Evolutionary conservation across 495 filamentous ascomycete genomes (phyloP).

Genomic region (Bacidia gigantensis): DNA sequence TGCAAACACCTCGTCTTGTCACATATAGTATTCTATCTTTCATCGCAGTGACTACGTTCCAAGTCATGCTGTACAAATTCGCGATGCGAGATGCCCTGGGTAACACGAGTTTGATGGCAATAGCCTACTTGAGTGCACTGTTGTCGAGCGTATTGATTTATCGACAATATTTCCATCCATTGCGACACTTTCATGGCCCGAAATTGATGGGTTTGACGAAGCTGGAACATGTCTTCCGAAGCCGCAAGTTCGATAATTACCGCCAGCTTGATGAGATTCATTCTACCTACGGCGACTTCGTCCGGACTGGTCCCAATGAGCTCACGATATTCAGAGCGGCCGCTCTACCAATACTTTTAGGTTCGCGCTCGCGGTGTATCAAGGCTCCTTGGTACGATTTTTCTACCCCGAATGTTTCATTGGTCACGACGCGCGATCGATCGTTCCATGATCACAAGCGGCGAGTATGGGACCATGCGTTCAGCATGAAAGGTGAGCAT

Average conservation of each 20-base stretch:
- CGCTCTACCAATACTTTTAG: not conserved
- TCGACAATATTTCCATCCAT: not conserved
- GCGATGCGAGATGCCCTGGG: not conserved
- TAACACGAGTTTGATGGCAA: not conserved
- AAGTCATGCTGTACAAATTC: not conserved
- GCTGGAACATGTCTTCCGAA: not conserved
- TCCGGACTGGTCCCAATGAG: conserved; percentile 3
- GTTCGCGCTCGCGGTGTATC: conserved; percentile 3
- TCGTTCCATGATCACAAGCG: conserved; percentile 25
- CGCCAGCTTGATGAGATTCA: not conserved
- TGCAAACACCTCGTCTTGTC: not conserved
- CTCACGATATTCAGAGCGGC: not conserved
- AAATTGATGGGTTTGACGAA: not conserved
- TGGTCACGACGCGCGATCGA: conserved; percentile 25
- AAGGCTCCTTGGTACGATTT: conserved; percentile 31
- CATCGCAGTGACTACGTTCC: not conserved
- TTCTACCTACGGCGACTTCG: not conserved
- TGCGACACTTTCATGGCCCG: not conserved
- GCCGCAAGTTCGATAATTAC: not conserved
- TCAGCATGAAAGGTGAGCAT: conserved; percentile 18
- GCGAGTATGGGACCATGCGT: conserved; percentile 28
- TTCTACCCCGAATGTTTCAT: conserved; percentile 16
- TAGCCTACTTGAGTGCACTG: not conserved
- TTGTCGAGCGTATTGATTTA: not conserved
- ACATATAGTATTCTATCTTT: not conserved